Evolutionary conservation across 495 filamentous ascomycete species (phyloP).

Genomic region (Cercophora newfieldiana): DNA sequence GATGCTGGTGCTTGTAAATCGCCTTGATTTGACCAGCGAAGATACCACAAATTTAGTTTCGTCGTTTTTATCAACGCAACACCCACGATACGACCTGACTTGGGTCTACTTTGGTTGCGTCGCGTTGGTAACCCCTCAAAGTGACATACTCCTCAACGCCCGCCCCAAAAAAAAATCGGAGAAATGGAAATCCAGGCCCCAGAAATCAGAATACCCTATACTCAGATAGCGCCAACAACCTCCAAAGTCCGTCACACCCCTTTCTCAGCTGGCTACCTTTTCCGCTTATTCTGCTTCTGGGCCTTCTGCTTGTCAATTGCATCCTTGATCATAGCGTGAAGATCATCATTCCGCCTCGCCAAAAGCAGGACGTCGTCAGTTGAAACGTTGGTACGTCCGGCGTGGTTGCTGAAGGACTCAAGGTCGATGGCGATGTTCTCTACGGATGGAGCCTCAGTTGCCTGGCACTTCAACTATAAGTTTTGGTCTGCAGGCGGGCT

Average conservation of each 20-base stretch:
- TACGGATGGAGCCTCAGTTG: conserved; percentile 29
- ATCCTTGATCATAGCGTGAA: conserved; percentile 69
- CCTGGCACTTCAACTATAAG: conserved; percentile 5
- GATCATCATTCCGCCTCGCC: conserved; percentile 78
- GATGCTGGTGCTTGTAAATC: not conserved
- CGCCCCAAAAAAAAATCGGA: not conserved
- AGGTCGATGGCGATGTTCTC: conserved; percentile 75
- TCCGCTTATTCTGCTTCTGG: conserved; percentile 21
- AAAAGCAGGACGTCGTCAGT: conserved; percentile 87
- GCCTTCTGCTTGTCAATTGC: conserved; percentile 62
- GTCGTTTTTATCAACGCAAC: not conserved
- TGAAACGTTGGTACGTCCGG: conserved; percentile 77
- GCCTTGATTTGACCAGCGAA: not conserved
- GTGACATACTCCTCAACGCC: not conserved
- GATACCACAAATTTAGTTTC: not conserved
- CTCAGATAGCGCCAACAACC: not conserved
- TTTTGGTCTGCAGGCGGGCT: no score
- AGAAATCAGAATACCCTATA: no score
- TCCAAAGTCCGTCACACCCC: not conserved
- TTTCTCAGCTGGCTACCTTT: conserved; percentile 34
- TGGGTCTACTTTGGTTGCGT: no score
- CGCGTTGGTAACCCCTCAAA: not conserved
- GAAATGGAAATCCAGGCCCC: no score
- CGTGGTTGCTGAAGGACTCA: conserved; percentile 83
- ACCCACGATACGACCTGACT: not conserved